A percentile compares a stretch with the other conserved stretches of the same genome.
phyloP scores from a whole-genome alignment of 805 yeast genomes.

The Isabelozyma heimii region DNA sequence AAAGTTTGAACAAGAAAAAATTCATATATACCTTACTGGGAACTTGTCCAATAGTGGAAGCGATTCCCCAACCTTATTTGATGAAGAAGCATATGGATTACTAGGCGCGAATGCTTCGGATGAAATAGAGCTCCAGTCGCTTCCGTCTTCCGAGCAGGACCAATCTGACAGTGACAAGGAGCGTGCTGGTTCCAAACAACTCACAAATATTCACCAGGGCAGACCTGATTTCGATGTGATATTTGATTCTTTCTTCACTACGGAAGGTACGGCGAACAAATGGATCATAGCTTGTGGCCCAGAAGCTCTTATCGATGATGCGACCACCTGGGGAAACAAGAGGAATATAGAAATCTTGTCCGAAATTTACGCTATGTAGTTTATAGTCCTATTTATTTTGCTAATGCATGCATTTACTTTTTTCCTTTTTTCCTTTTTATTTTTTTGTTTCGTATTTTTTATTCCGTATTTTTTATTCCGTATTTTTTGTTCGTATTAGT shows the following conservation, averaged over 20 bases:
- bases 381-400: background rate
- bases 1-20: slow-evolving; percentile 19
- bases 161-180: background rate
- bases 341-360: slow-evolving; percentile 37
- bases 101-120: slow-evolving; percentile 14
- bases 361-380: slow-evolving; percentile 41
- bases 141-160: slow-evolving; percentile 7
- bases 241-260: slow-evolving; percentile 24
- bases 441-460: no score
- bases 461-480: no score
- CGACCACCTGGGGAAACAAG: slow-evolving; percentile 32
- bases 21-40: slow-evolving; percentile 40
- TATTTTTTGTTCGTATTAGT: no score
- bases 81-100: slow-evolving; percentile 18
- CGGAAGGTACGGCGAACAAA: slow-evolving; percentile 33
- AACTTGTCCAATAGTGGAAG: background rate
- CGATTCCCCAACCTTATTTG: background rate
- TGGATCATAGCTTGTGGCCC: slow-evolving; percentile 67
- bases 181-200: background rate
- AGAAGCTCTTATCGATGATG: slow-evolving; percentile 37
- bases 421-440: no score
- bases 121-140: slow-evolving; percentile 21
- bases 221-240: slow-evolving; percentile 41
- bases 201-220: slow-evolving; percentile 21
- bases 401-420: no score